Conservation (phyloP, 1,139 yeast species). For the Wickerhamomyces sp. region DNA sequence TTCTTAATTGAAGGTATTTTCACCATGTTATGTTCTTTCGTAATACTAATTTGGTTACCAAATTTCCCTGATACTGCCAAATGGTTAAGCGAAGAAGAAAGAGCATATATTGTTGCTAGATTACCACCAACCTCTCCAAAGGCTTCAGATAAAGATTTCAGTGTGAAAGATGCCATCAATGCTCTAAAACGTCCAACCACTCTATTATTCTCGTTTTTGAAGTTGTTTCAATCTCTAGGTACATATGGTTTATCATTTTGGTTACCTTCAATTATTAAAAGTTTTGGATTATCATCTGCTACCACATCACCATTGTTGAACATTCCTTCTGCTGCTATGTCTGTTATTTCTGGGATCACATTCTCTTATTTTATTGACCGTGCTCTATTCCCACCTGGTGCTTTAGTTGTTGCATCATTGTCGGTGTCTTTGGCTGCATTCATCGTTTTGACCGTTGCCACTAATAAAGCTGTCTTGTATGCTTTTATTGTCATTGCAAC, state of each 20-base stretch:
- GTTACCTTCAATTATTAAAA: conserved; percentile 25
- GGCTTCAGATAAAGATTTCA: conserved; percentile 13
- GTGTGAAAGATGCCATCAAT: conserved; percentile 11
- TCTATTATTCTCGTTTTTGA: conserved; percentile 20
- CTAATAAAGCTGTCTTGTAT: conserved; percentile 5
- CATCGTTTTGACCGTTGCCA: conserved; percentile 7
- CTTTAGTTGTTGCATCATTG: conserved; percentile 1
- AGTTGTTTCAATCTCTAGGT: conserved; percentile 26
- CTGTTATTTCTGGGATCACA: conserved; percentile 8
- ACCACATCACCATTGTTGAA: conserved; percentile 15
- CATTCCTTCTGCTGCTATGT: conserved; percentile 8
- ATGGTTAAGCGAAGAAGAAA: conserved; percentile 34
- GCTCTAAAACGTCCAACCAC: conserved; percentile 19
- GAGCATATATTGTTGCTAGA: conserved; percentile 24
- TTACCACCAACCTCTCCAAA: conserved; percentile 12
- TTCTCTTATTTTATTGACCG: conserved; percentile 8
- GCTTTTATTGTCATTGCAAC: conserved; percentile 10
- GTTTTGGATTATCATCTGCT: conserved; percentile 20
- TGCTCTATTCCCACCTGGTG: conserved; percentile 5
- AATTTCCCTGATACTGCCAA: conserved; percentile 39
- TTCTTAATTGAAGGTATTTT: conserved; percentile 35
- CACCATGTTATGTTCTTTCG: conserved; percentile 29
- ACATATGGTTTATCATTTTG: conserved; percentile 28
- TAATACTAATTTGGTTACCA: conserved; percentile 33
- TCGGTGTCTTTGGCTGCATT: conserved; percentile 3